phyloP scores from a whole-genome alignment of 352 stramenopile species.

The Globisporangium splendens region DNA sequence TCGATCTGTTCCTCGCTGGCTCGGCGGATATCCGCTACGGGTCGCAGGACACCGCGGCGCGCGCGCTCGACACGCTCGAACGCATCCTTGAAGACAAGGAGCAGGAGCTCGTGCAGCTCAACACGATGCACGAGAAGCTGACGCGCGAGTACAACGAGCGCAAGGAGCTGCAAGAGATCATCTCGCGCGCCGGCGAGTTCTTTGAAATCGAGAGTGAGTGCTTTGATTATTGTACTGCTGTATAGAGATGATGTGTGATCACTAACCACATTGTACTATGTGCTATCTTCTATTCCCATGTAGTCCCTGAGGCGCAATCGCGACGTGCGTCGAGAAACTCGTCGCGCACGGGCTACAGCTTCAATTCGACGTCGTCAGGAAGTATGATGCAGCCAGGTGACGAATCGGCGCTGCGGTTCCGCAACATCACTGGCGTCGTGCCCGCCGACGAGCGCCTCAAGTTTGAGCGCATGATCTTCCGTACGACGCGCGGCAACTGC shows the following conservation, averaged over 20 bases:
- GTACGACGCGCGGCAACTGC: conserved; percentile 98
- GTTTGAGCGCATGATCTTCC: conserved; percentile 99
- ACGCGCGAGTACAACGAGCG: conserved; percentile 97
- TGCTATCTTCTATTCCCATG: too few relatives aligned
- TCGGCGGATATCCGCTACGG: conserved; percentile 77
- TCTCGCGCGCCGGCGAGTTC: conserved; percentile 73
- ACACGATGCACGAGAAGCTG: conserved; percentile 97
- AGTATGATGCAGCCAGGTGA: conserved; percentile 17
- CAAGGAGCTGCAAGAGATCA: conserved; percentile 86
- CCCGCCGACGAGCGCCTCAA: conserved; percentile 91
- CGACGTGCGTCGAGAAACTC: conserved; percentile 51
- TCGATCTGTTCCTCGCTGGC: conserved; percentile 75
- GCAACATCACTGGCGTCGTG: conserved; percentile 93
- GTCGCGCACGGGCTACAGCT: conserved; percentile 56
- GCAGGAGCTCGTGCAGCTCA: conserved; percentile 95
- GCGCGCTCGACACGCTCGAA: conserved; percentile 95
- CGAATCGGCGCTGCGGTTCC: conserved; percentile 83
- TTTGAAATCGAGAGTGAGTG: conserved; percentile 79
- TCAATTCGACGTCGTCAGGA: conserved; percentile 25
- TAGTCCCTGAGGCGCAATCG: conserved; percentile 52
- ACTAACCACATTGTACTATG: conserved; percentile 4
- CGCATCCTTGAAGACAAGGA: conserved; percentile 96
- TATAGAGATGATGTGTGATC: neutral
- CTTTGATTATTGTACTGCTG: neutral
- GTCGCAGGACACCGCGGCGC: conserved; percentile 70